Percentiles rank a stretch among this genome's conserved stretches.
phyloP scores from a whole-genome alignment of 2,329 filamentous ascomycete genomes.

The Rhexocercosporidium sp. region DNA sequence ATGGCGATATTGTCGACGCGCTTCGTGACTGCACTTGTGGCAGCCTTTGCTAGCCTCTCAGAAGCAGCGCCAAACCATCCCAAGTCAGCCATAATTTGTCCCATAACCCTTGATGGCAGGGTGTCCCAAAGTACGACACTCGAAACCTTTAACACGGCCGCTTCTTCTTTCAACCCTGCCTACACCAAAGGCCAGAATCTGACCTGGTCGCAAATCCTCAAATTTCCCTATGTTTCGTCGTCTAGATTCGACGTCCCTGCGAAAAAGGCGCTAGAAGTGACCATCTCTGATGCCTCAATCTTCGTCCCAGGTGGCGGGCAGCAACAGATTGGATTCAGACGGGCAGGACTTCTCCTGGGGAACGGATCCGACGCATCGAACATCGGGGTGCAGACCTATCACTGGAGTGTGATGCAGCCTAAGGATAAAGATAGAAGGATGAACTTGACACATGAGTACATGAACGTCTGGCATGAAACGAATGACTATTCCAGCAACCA shows the following conservation, averaged over 20 bases:
- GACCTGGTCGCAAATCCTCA: conserved; percentile 55
- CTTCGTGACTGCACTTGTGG: background rate
- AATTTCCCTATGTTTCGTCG: conserved; percentile 48
- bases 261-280: conserved; percentile 29
- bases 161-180: conserved; percentile 54
- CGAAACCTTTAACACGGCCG: conserved; percentile 47
- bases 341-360: conserved; percentile 59
- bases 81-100: conserved; percentile 38
- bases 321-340: conserved; percentile 62
- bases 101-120: conserved; percentile 52
- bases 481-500: conserved; percentile 56
- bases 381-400: conserved; percentile 61
- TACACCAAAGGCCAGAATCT: conserved; percentile 59
- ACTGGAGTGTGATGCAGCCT: conserved; percentile 58
- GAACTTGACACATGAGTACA: conserved; percentile 66
- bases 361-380: conserved; percentile 55
- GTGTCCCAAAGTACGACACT: conserved; percentile 46
- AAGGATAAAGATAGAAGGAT: conserved; percentile 55
- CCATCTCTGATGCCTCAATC: conserved; percentile 55
- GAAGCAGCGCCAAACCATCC: conserved; percentile 1
- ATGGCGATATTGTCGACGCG: background rate
- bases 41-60: background rate
- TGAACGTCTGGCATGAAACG: conserved; percentile 57
- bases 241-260: conserved; percentile 23
- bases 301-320: conserved; percentile 55